phyloP scores from a whole-genome alignment of 352 stramenopile genomes.

The Phytophthora pinifolia region DNA sequence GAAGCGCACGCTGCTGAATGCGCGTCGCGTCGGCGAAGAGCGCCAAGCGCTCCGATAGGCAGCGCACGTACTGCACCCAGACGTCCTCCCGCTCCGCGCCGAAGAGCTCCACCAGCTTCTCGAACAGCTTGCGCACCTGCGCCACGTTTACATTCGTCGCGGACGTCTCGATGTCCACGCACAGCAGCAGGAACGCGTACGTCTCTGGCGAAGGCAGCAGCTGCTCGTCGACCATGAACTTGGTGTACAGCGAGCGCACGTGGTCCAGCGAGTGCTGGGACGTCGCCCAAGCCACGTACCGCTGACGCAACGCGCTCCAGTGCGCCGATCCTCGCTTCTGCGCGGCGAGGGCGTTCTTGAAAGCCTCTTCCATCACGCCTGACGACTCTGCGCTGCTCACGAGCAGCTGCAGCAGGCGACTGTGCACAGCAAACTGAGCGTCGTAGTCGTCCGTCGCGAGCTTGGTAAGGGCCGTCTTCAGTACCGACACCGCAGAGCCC shows the following conservation, averaged over 20 bases:
- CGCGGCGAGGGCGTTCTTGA: conserved; percentile 49
- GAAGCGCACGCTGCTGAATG: conserved; percentile 69
- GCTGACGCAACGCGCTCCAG: conserved; percentile 60
- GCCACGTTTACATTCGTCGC: conserved; percentile 31
- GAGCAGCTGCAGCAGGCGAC: conserved; percentile 58
- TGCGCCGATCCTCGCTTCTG: conserved; percentile 47
- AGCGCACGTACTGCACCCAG: conserved; percentile 72
- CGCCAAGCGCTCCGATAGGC: conserved; percentile 31
- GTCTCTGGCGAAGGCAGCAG: conserved; percentile 63
- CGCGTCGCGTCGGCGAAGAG: conserved; percentile 66
- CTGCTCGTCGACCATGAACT: conserved; percentile 67
- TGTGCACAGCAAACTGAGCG: conserved; percentile 50
- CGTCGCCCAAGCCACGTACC: conserved; percentile 63
- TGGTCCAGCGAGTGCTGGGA: conserved; percentile 34
- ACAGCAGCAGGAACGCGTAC: conserved; percentile 64
- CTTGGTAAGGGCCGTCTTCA: conserved; percentile 48
- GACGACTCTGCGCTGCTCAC: conserved; percentile 29
- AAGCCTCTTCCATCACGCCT: conserved; percentile 41
- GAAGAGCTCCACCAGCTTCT: conserved; percentile 85
- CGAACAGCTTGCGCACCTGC: conserved; percentile 67
- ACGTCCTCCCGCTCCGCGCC: conserved; percentile 55
- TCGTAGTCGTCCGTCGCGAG: conserved; percentile 42
- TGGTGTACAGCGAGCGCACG: conserved; percentile 59
- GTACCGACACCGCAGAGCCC: conserved; percentile 40
- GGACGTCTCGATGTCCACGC: conserved; percentile 73